Percentiles rank a stretch among this genome's conserved stretches.
Evolutionary conservation across 2,329 filamentous ascomycete genomes (phyloP).

Genomic region (Malbranchea cinnamomea): DNA sequence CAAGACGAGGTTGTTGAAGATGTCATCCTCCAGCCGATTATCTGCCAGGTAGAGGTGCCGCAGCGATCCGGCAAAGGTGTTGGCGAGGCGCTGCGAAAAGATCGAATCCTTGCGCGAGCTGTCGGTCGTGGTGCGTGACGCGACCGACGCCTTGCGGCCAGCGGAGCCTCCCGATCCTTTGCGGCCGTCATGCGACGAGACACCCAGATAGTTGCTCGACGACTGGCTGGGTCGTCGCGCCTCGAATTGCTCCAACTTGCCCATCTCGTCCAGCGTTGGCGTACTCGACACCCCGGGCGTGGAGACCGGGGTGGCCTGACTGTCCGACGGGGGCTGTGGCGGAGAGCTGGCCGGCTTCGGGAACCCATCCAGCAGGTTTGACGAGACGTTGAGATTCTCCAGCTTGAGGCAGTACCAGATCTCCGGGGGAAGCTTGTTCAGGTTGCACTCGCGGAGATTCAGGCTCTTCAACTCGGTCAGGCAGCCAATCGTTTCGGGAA

Average conservation of each 20-base stretch:
- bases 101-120: constrained; percentile 73
- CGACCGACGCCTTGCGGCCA: constrained; percentile 70
- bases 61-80: constrained; percentile 78
- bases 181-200: constrained; percentile 48
- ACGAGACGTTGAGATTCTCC: constrained; percentile 87
- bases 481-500: constrained; percentile 79
- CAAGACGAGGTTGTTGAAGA: constrained; percentile 79
- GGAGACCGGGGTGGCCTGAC: constrained; percentile 26
- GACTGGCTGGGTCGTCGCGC: constrained; percentile 69
- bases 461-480: constrained; percentile 70
- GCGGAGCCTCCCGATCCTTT: constrained; percentile 78
- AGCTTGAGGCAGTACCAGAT: constrained; percentile 91
- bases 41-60: constrained; percentile 79
- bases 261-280: constrained; percentile 66
- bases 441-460: constrained; percentile 85
- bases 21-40: constrained; percentile 85
- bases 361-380: constrained; percentile 81
- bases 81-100: constrained; percentile 60
- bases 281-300: constrained; percentile 41
- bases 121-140: constrained; percentile 51
- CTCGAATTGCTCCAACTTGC: constrained; percentile 46
- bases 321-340: constrained; percentile 37
- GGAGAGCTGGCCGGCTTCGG: constrained; percentile 62
- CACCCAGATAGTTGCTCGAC: constrained; percentile 59
- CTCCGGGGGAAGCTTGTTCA: constrained; percentile 74